Evolutionary conservation across 805 yeast species (phyloP).

Genomic region (Vanderwaltozyma tropicalis): DNA sequence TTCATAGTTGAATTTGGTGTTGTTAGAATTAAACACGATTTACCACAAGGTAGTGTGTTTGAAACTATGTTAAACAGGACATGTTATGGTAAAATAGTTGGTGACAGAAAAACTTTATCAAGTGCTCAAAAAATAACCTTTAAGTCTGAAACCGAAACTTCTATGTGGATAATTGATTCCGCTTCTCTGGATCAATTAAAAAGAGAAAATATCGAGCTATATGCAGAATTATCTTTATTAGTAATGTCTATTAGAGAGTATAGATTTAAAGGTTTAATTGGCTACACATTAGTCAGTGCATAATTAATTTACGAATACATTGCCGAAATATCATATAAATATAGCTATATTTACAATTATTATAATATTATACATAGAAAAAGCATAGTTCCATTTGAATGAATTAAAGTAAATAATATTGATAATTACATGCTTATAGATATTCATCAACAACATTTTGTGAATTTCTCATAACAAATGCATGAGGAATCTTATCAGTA

Average conservation of each 20-base stretch:
- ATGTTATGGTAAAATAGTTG: slow-evolving; percentile 40
- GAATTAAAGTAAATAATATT: not conserved
- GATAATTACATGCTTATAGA: slow-evolving; percentile 2
- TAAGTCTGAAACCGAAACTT: slow-evolving; percentile 49
- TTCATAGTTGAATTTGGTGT: slow-evolving; percentile 51
- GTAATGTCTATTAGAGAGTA: slow-evolving; percentile 55
- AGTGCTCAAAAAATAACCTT: slow-evolving; percentile 35
- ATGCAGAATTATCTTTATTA: slow-evolving; percentile 53
- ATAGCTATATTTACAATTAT: too few relatives aligned
- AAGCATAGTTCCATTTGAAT: not conserved
- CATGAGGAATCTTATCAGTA: slow-evolving; percentile 37
- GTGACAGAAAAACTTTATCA: slow-evolving; percentile 10
- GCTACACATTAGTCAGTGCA: slow-evolving; percentile 60
- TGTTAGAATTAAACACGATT: slow-evolving; percentile 40
- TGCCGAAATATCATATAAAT: not conserved
- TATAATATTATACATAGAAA: too few relatives aligned
- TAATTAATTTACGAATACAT: slow-evolving; percentile 8
- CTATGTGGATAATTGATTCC: slow-evolving; percentile 57
- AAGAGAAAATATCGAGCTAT: slow-evolving; percentile 41
- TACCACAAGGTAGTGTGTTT: slow-evolving; percentile 34
- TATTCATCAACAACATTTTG: slow-evolving; percentile 24
- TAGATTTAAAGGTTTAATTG: slow-evolving; percentile 64
- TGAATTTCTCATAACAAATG: slow-evolving; percentile 52
- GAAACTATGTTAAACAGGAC: slow-evolving; percentile 45
- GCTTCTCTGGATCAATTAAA: slow-evolving; percentile 37